Evolutionary conservation across 305 asterid genomes (phyloP).

Genomic region (Solanum aculeatissimum): DNA sequence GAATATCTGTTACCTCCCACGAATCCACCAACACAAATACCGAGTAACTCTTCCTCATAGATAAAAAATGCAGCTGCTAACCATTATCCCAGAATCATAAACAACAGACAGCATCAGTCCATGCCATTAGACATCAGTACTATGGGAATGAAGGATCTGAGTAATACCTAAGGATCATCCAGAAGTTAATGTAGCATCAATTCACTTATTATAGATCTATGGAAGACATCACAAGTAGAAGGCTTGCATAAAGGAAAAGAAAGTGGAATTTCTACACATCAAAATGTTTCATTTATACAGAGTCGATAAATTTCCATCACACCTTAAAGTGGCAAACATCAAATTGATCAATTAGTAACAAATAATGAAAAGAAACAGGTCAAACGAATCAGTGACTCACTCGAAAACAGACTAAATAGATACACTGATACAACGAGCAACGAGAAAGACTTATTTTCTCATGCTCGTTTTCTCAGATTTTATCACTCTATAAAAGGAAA

Average conservation of each 20-base stretch:
- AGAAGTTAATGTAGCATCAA: too few relatives aligned
- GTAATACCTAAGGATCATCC: not conserved
- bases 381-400: conserved; percentile 11
- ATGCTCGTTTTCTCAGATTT: conserved; percentile 5
- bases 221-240: not conserved
- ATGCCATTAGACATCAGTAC: not conserved
- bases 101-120: not conserved
- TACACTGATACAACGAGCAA: conserved; percentile 14
- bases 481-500: conserved; percentile 19
- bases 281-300: not conserved
- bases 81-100: not conserved
- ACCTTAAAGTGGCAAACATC: conserved; percentile 4
- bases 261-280: not conserved
- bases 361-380: not conserved
- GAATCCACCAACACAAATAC: not conserved
- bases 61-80: not conserved
- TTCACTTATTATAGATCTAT: too few relatives aligned
- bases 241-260: not conserved
- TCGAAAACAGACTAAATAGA: conserved; percentile 2
- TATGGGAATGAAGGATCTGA: not conserved
- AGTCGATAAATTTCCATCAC: not conserved
- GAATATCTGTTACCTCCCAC: not conserved
- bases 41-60: not conserved
- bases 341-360: not conserved
- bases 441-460: conserved; percentile 19